Evolutionary conservation across 2,329 filamentous ascomycete species (phyloP).

Genomic region (Cordyceps tenuipes): DNA sequence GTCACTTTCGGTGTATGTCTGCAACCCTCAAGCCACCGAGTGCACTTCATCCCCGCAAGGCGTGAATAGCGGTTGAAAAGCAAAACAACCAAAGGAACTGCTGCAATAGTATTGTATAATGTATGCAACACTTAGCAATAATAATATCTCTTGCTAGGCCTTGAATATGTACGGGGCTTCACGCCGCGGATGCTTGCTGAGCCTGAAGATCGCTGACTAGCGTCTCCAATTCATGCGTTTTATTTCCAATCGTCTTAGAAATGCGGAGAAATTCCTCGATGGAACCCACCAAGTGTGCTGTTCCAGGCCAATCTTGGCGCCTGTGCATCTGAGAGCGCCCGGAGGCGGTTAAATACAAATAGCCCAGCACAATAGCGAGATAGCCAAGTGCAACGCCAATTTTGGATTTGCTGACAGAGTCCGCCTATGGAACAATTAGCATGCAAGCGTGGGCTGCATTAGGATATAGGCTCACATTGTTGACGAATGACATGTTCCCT

Average conservation of each 20-base stretch:
- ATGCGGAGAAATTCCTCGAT: conserved; percentile 48
- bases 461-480: conserved; percentile 49
- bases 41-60: no score
- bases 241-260: conserved; percentile 41
- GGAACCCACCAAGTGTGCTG: conserved; percentile 40
- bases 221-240: conserved; percentile 30
- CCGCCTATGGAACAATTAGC: conserved; percentile 40
- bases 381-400: conserved; percentile 82
- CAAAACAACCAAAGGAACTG: neutral
- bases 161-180: neutral
- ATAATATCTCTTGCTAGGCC: neutral
- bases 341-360: conserved; percentile 55
- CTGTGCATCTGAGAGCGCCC: conserved; percentile 35
- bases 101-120: neutral
- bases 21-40: no score
- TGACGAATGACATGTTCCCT: conserved; percentile 55
- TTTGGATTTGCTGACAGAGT: conserved; percentile 65
- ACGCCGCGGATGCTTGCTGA: conserved; percentile 2
- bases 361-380: conserved; percentile 74
- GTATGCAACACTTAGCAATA: neutral
- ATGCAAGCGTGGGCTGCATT: neutral
- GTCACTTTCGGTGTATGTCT: no score
- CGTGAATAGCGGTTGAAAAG: neutral
- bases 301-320: conserved; percentile 34
- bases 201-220: conserved; percentile 28